Conservation (phyloP, 257 asterid genomes). For the Capsicum pubescens region DNA sequence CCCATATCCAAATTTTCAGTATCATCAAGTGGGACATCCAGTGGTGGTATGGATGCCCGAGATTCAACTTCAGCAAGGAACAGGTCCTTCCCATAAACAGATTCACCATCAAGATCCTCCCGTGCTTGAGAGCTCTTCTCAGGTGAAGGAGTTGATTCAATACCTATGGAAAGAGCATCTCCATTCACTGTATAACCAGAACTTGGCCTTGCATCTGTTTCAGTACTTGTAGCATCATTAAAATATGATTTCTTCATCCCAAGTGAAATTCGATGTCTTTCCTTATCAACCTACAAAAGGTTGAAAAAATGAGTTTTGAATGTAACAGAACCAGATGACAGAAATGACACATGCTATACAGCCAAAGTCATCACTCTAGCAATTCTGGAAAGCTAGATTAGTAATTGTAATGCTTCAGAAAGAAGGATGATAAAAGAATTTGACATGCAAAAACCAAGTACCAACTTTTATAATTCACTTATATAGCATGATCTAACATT, state of each 20-base stretch:
- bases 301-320: not conserved
- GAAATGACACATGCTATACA: conserved; percentile 1
- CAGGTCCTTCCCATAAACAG: conserved; percentile 44
- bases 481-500: not conserved
- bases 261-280: conserved; percentile 77
- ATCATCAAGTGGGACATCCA: conserved; percentile 88
- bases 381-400: conserved; percentile 12
- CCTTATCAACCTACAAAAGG: conserved; percentile 77
- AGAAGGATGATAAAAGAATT: not conserved
- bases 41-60: conserved; percentile 82
- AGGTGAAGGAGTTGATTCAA: conserved; percentile 40
- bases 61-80: conserved; percentile 69
- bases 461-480: not conserved
- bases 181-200: conserved; percentile 36
- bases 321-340: not conserved
- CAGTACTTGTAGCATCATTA: conserved; percentile 44
- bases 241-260: conserved; percentile 89
- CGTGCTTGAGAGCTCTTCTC: conserved; percentile 39
- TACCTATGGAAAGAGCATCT: conserved; percentile 38
- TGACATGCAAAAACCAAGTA: not conserved
- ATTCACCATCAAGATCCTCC: conserved; percentile 34
- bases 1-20: conserved; percentile 55
- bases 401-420: not conserved
- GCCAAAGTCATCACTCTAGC: not conserved
- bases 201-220: conserved; percentile 39